Percentiles rank a stretch among this genome's conserved stretches.
Conservation (phyloP, 169 alveolate species). For the Eimeria sp. region DNA sequence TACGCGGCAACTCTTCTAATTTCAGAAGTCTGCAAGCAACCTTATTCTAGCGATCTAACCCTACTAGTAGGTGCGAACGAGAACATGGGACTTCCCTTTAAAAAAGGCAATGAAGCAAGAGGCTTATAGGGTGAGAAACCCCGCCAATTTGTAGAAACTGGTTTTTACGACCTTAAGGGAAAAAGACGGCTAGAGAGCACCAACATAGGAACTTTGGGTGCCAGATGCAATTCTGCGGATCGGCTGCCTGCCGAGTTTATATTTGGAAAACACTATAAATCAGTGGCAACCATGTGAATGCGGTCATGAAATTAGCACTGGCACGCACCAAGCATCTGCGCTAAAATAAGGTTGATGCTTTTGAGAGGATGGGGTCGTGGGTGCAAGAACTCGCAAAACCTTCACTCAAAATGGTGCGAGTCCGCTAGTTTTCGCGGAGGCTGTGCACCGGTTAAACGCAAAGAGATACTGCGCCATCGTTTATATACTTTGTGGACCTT, state of each 20-base stretch:
- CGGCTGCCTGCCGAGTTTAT: background rate
- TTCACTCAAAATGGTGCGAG: background rate
- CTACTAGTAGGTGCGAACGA: background rate
- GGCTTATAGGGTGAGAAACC: background rate
- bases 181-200: background rate
- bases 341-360: background rate
- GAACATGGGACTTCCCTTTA: background rate
- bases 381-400: background rate
- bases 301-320: background rate
- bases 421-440: constrained; percentile 20
- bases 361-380: background rate
- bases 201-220: background rate
- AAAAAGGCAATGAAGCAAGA: background rate
- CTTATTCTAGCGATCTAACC: background rate
- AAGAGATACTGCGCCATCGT: background rate
- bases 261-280: background rate
- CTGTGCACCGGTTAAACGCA: background rate
- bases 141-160: background rate
- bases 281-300: background rate
- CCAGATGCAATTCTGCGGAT: background rate
- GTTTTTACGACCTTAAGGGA: background rate
- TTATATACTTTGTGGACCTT: constrained; percentile 1
- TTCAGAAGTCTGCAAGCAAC: background rate
- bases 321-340: background rate
- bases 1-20: background rate